Base-by-base conservation (phyloP, 495 filamentous ascomycete species). In the Penicillium simplicissimum region DNA sequence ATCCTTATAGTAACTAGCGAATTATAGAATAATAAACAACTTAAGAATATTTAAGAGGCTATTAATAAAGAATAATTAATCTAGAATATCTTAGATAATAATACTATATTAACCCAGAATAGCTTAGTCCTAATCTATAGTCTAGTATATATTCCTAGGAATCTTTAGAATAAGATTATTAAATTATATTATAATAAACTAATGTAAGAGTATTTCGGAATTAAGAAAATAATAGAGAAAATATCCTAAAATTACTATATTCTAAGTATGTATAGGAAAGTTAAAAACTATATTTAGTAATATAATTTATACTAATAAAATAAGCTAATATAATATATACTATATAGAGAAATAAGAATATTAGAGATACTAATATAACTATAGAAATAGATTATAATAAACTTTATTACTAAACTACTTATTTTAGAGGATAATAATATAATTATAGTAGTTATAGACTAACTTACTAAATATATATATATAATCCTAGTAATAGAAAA, bases 111-210 rank as follows among this genome's bases (percentile, higher is more conserved):
- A n/a, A n/a, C n/a, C n/a, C n/a, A n/a, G n/a, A n/a, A n/a, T n/a
- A 25, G 49, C 31, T 21, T 52, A 52, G 31, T 52, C 49, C 2
- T 1, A 17, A 21, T 52, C 28, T 52, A 52, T 19, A 35, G 49
- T 3, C 13, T 52, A 52, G 14, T 52, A 19, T 52, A 52, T 9
- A 9, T 52, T 36, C 49, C 49, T 52, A 52, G 49, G 49, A 36
- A 36, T 1, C 49, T 52, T 4, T 21, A 52, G 13, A 52, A 36
- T 8, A 8, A 52, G 0, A 52, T 52, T 19, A 52, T 52, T 11
- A 5, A 21, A 52, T 4, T 52, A 19, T 52, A 52, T 14, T 14
- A 52, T 8, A 8, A 52, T 11, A 11, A 52, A 35, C 10, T 6
- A 14, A 35, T 11, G 0, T 36, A 52, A 28, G 49, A 5, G 21